A percentile compares a stretch with the other conserved stretches of the same genome.
Conservation (phyloP, 305 asterid species). For the Fraxinus albicans region DNA sequence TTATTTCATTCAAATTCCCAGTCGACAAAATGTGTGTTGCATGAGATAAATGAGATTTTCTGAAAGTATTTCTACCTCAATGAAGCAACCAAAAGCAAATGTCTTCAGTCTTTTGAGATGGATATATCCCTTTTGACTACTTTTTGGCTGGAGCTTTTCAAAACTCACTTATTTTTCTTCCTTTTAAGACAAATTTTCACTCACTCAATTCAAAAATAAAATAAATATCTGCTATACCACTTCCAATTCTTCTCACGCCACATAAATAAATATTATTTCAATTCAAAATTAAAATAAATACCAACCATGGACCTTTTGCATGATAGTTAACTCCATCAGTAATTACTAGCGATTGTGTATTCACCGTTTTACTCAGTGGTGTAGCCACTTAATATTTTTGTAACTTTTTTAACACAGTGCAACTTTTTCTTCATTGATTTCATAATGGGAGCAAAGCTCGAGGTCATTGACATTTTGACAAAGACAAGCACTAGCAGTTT, state of each 20-base stretch:
- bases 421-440: constrained; percentile 6
- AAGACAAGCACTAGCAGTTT: constrained; percentile 16
- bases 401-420: not conserved
- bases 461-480: constrained; percentile 32
- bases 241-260: not conserved
- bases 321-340: not conserved
- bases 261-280: not conserved
- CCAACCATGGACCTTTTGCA: not conserved
- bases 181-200: not conserved
- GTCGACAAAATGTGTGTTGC: not conserved
- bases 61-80: not conserved
- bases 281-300: not conserved
- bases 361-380: not conserved
- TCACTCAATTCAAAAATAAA: not conserved
- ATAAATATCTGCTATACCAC: not conserved
- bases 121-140: constrained; percentile 25
- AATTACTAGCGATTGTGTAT: not conserved
- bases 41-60: not conserved
- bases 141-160: not conserved
- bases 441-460: constrained; percentile 80
- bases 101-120: constrained; percentile 17
- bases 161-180: not conserved
- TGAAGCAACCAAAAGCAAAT: not conserved
- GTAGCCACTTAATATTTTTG: not conserved
- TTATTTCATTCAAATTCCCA: not conserved